Base-by-base conservation (phyloP, 192 early-diverging fungal genomes). In the Coemansia sp. region DNA sequence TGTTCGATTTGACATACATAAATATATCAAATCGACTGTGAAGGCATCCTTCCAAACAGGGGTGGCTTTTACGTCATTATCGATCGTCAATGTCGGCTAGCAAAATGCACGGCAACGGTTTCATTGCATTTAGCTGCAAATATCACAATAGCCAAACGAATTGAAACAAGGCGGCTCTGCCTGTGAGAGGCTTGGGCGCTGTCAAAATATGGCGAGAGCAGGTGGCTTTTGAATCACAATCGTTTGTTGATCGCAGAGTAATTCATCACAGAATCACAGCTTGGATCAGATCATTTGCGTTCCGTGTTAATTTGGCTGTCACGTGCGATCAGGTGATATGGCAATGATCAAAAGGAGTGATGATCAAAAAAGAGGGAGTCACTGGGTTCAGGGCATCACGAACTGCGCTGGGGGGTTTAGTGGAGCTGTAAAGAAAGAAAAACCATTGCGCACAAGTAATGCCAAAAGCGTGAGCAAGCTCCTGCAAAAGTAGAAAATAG, bases 201-300 rank as follows among this genome's bases (percentile, higher is more conserved):
- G 34, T 34, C n/a, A 10, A 43, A 43, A 43, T 13, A 43, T 16
- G 40, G 10, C n/a, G n/a, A n/a, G n/a, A n/a, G 18, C 18, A 43
- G 40, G 40, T 43, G 40, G 40, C 40, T 43, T 13, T 13, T 13
- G 15, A 16, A 43, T 1, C 1, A n/a, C 7, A 37, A 5, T 16
- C 18, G 40, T 18, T 43, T 13, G 13, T 16, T 3, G 40, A 43
- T 5, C 18, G 40, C 40, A 43, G n/a, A n/a, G n/a, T n/a, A n/a
- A n/a, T n/a, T n/a, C n/a, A n/a, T n/a, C n/a, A n/a, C n/a, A n/a
- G n/a, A 18, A 4, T 18, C 40, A 16, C 40, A 43, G 15, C 12
- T 15, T 28, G 33, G 62, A 63, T 63, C 62, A 53, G 26, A 63
- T 63, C 58, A 30, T 18, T 40, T 12, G 28, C 59, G 45, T 39